Base-by-base conservation (phyloP, 2,329 filamentous ascomycete species). In the Alternaria burnsii region DNA sequence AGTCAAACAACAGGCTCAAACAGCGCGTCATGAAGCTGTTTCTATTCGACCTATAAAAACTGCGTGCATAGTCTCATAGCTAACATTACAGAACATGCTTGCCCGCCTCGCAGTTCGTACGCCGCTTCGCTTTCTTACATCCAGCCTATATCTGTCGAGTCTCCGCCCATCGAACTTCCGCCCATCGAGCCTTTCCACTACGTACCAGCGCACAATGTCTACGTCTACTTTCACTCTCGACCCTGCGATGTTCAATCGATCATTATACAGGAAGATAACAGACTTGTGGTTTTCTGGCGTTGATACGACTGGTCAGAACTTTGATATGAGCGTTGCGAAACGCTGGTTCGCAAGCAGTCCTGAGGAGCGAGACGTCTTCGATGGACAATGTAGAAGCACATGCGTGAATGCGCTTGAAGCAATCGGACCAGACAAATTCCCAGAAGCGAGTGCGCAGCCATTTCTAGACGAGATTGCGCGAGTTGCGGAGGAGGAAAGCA, bases 261-360 rank as follows among this genome's bases (percentile, higher is more conserved):
- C 65, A 0, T 69, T 82, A 4, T 82, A 82, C 68, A 66, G 68
- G 5, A 62, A 68, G 10, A 48, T 82, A 24, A 75, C 65, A 18
- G 60, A 73, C 20, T 65, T 79, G 52, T 83, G 81, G 80, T 81
- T 82, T 60, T 63, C 66, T 16, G 76, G 68, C 28, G 55, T 79
- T 5, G 67, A 78, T 12, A 26, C 61, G 4, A 65, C 62, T 26
- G 71, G 75, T n/a, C 70, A 59, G 44, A 53, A 60, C 2, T 55
- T 75, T 43, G 71, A 71, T 34, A 58, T 65, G 26, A 62, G 62
- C 12, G 63, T 73, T 1, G 52, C 71, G 18, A 72, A 76, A 58
- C 68, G 72, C 48, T 83, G 81, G 80, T 83, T 78, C 66, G 55
- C 62, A 40, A 71, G 69, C 28, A 66, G 70, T 6, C 66, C 71